phyloP scores from a whole-genome alignment of 140 eudicot species.

The Flaveria floridana region DNA sequence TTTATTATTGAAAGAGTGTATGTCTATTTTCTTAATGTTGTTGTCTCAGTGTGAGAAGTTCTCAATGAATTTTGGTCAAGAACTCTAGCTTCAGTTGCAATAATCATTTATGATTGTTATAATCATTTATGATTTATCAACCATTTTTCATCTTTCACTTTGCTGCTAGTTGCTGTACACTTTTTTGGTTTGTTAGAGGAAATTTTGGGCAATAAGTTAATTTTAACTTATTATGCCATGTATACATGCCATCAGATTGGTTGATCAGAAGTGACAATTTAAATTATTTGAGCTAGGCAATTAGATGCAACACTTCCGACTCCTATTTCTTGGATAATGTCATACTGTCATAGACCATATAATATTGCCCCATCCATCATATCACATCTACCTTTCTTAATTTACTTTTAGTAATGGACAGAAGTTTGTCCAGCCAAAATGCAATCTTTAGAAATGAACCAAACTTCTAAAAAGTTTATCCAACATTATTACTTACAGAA shows the following conservation, averaged over 20 bases:
- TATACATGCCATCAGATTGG: background rate
- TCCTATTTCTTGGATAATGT: background rate
- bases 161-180: background rate
- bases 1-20: background rate
- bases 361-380: background rate
- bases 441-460: background rate
- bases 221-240: background rate
- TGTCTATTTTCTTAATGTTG: background rate
- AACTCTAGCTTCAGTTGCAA: background rate
- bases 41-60: background rate
- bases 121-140: background rate
- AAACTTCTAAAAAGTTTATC: background rate
- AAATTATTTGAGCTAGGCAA: background rate
- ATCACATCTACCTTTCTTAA: background rate
- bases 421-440: constrained; percentile 7
- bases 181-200: background rate
- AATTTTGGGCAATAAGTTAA: background rate
- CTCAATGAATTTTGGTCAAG: background rate
- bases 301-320: background rate
- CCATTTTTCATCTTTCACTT: background rate
- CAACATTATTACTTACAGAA: constrained; percentile 5
- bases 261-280: background rate
- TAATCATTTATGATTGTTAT: background rate
- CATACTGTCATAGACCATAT: constrained; percentile 2
- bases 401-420: background rate